These are phyloP conservation scores for Thraustotheca clavata DNA, from an alignment of 352 stramenopile genomes.

Conservation along the genomic window DNA sequence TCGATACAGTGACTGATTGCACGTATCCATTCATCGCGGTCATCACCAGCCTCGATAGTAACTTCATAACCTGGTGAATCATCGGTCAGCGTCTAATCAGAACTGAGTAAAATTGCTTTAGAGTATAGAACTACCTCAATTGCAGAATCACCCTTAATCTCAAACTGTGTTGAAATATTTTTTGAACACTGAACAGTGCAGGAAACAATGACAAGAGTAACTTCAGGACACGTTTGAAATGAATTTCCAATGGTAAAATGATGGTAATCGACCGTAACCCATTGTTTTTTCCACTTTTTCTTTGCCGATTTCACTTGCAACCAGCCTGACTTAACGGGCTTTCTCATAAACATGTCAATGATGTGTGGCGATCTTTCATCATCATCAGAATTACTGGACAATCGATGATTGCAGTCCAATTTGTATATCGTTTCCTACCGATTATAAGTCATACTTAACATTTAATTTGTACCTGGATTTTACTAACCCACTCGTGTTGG, in stretches of 20 bases:
- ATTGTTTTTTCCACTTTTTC: slow-evolving; percentile 8
- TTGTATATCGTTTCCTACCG: slow-evolving; percentile 33
- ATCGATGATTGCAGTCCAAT: slow-evolving; percentile 53
- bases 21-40: slow-evolving; percentile 77
- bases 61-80: slow-evolving; percentile 44
- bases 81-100: slow-evolving; percentile 28
- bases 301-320: slow-evolving; percentile 23
- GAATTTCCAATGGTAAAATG: slow-evolving; percentile 2
- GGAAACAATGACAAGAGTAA: not conserved
- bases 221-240: slow-evolving; percentile 6
- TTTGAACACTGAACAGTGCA: slow-evolving; percentile 44
- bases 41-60: slow-evolving; percentile 44
- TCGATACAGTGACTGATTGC: slow-evolving; percentile 69
- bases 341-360: slow-evolving; percentile 39
- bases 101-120: not conserved
- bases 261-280: slow-evolving; percentile 20
- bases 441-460: slow-evolving; percentile 29
- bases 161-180: slow-evolving; percentile 24
- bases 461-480: slow-evolving; percentile 35
- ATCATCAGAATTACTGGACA: slow-evolving; percentile 40
- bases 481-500: slow-evolving; percentile 48
- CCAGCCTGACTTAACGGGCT: slow-evolving; percentile 80
- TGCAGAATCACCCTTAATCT: not conserved
- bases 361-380: slow-evolving; percentile 49
- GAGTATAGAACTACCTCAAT: not conserved